Evolutionary conservation across 495 filamentous ascomycete genomes (phyloP).

Genomic region (Lentithecium fluviatile): DNA sequence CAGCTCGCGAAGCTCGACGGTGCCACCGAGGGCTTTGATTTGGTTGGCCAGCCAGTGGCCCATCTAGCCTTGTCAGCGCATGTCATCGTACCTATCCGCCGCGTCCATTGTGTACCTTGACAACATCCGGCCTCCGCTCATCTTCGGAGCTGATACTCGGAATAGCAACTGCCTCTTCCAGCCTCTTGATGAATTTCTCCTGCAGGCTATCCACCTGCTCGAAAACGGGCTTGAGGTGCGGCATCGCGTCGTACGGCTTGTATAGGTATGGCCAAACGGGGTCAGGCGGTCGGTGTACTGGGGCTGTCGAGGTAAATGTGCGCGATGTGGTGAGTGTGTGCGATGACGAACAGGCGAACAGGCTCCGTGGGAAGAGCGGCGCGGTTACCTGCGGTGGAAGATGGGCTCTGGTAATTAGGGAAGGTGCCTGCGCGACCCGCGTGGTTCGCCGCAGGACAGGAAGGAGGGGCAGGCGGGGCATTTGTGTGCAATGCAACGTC

Average conservation of each 20-base stretch:
- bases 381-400: background rate
- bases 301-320: background rate
- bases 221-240: constrained; percentile 45
- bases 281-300: background rate
- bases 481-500: background rate
- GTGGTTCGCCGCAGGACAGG: background rate
- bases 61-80: constrained; percentile 58
- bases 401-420: background rate
- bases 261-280: constrained; percentile 43
- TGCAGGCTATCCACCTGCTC: constrained; percentile 71
- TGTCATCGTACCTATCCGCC: background rate
- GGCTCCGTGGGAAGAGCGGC: too few relatives aligned
- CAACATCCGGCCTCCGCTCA: constrained; percentile 80
- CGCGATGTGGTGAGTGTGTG: background rate
- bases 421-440: background rate
- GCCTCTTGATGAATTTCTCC: constrained; percentile 83
- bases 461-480: constrained; percentile 1
- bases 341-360: background rate
- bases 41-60: constrained; percentile 83
- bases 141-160: constrained; percentile 93
- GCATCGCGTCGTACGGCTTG: constrained; percentile 40
- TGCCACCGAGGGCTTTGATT: constrained; percentile 77
- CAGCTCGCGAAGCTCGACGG: constrained; percentile 76
- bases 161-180: constrained; percentile 90
- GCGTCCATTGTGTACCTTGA: constrained; percentile 53